These are phyloP conservation scores for Fraxinus cuspidata DNA, from an alignment of 257 asterid species.

Conservation along the genomic window DNA sequence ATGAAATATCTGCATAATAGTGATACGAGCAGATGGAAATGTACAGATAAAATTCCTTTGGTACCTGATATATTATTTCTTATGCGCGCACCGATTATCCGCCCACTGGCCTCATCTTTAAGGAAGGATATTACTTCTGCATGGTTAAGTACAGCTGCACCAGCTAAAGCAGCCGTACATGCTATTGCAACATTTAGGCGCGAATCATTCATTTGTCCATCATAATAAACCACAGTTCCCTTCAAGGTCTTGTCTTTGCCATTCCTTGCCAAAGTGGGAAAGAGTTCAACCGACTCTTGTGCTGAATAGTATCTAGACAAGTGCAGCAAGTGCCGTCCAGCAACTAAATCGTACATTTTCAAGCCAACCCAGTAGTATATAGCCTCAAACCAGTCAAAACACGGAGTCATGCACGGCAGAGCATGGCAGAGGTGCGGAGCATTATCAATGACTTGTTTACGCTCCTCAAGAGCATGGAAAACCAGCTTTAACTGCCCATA, in stretches of 20 bases:
- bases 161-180: constrained; percentile 92
- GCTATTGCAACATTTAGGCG: constrained; percentile 88
- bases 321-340: constrained; percentile 82
- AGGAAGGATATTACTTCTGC: constrained; percentile 82
- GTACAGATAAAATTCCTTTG: constrained; percentile 1
- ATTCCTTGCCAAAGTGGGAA: constrained; percentile 85
- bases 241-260: constrained; percentile 75
- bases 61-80: constrained; percentile 79
- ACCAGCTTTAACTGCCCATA: constrained; percentile 92
- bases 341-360: constrained; percentile 96
- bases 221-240: constrained; percentile 98
- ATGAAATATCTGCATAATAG: constrained; percentile 6
- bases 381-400: constrained; percentile 92
- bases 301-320: constrained; percentile 90
- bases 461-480: constrained; percentile 93
- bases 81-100: constrained; percentile 80
- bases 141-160: constrained; percentile 91
- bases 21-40: neutral
- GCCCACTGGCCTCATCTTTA: constrained; percentile 64
- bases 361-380: constrained; percentile 93
- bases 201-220: constrained; percentile 98
- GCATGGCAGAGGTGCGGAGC: constrained; percentile 96
- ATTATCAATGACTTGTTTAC: constrained; percentile 89
- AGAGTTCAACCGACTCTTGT: constrained; percentile 84
- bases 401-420: constrained; percentile 98